phyloP scores from a whole-genome alignment of 805 yeast species.

The Candida suzukii region DNA sequence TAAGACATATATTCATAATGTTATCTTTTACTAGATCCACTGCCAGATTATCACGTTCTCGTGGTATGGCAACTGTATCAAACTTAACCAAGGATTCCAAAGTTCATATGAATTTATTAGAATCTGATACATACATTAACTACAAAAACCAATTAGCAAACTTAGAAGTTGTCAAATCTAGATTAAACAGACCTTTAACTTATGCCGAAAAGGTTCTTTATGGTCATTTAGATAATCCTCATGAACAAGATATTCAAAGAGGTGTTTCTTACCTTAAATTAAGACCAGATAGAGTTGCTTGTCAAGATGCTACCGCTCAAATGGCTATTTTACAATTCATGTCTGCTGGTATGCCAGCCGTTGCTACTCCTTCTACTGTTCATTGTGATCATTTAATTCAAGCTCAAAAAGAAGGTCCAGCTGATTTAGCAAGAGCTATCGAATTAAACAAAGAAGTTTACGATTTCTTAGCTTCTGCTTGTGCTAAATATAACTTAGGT shows the following conservation, averaged over 20 bases:
- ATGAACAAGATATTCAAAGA: conserved; percentile 64
- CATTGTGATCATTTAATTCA: conserved; percentile 98
- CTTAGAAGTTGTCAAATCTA: conserved; percentile 68
- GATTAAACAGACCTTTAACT: conserved; percentile 77
- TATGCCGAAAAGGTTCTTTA: conserved; percentile 92
- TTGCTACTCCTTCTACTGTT: conserved; percentile 90
- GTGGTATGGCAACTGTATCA: conserved; percentile 48
- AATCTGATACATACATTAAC: conserved; percentile 78
- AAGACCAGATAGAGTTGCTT: conserved; percentile 96
- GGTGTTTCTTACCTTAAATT: conserved; percentile 88
- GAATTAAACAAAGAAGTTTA: conserved; percentile 90
- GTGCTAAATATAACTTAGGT: conserved; percentile 91
- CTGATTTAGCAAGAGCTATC: conserved; percentile 75
- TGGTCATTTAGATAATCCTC: conserved; percentile 87
- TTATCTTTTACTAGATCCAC: conserved; percentile 23
- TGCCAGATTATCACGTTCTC: conserved; percentile 23
- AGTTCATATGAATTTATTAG: conserved; percentile 51
- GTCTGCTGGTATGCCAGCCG: conserved; percentile 86
- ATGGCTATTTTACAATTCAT: conserved; percentile 98
- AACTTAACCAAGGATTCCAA: conserved; percentile 45
- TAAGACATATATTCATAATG: conserved; percentile 9
- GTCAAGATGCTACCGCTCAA: conserved; percentile 99
- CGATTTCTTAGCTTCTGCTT: conserved; percentile 88
- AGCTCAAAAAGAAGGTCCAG: conserved; percentile 87
- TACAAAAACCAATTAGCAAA: conserved; percentile 89